Evolutionary conservation across 2,329 filamentous ascomycete species (phyloP).

Genomic region (Phaeophleospora eucalypticola): DNA sequence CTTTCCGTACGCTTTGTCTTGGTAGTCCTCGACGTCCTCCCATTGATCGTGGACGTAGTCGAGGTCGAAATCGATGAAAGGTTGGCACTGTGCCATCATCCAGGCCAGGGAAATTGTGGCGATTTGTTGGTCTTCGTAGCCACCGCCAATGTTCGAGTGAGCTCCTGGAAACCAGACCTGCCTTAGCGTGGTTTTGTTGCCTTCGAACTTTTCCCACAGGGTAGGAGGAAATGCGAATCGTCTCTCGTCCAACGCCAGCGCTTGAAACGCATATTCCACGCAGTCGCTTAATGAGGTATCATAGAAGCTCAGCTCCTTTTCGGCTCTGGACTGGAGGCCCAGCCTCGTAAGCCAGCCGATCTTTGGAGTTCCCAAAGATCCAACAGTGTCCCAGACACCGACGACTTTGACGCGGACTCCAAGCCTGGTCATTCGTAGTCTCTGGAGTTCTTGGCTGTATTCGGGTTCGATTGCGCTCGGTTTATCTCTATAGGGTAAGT

Average conservation of each 20-base stretch:
- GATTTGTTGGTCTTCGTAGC: conserved; percentile 43
- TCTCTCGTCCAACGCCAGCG: conserved; percentile 42
- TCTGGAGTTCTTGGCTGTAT: conserved; percentile 40
- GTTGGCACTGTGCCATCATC: conserved; percentile 53
- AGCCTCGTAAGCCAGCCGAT: conserved; percentile 38
- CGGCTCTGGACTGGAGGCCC: conserved; percentile 31
- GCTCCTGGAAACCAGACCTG: conserved; percentile 49
- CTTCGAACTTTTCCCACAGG: conserved; percentile 41
- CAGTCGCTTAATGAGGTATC: conserved; percentile 43
- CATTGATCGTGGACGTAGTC: conserved; percentile 47
- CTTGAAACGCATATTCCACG: conserved; percentile 44
- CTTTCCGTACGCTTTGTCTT: conserved; percentile 39
- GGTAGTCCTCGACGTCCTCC: conserved; percentile 42
- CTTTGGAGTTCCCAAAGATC: conserved; percentile 43
- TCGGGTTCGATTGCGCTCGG: conserved; percentile 40
- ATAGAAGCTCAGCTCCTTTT: conserved; percentile 43
- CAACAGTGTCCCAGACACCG: conserved; percentile 46
- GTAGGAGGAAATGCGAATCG: conserved; percentile 40
- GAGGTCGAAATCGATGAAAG: conserved; percentile 45
- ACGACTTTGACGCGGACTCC: conserved; percentile 39
- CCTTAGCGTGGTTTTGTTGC: conserved; percentile 42
- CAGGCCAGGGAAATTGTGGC: conserved; percentile 53
- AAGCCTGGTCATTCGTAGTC: conserved; percentile 32
- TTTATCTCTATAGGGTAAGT: conserved; percentile 46
- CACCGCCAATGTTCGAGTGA: conserved; percentile 46